Base-by-base conservation (phyloP, 2,329 filamentous ascomycete species). In the Xylariaceae sp. region DNA sequence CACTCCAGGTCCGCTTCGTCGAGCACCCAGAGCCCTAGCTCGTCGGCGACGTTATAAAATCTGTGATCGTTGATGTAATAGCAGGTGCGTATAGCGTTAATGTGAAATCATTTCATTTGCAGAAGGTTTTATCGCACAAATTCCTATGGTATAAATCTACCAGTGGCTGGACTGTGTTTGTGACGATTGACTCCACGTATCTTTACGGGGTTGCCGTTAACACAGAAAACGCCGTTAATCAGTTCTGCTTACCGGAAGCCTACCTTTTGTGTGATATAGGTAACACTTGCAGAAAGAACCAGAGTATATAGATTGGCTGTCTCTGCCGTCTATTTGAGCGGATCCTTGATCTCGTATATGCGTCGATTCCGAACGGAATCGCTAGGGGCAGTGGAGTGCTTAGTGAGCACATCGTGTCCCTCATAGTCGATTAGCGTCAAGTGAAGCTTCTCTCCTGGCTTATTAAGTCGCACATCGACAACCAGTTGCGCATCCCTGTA, bases 151-250 rank as follows among this genome's bases (percentile, higher is more conserved):
- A 83, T 74, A 1, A 77, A 67, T 1, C 79, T 70, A 0, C 80
- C 79, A 5, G 68, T 69, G 35, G 67, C 60, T 0, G 77, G 72
- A 45, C 83, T 75, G 42, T 85, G 79, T 37, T 86, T 80, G 43
- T 85, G 81, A 19, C 80, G 68, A 46, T 85, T 85, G 5, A 78
- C 76, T 2, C 81, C 81, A n/a, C 77, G 72, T 44, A 86, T 65
- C 11, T 80, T 71, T 34, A 85, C 67, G 0, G 75, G 67, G 14
- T 64, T 65, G 2, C 80, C 79, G 36, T 85, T 85, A 40, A 86
- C 72, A 31, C 67, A 67, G 43, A 82, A 67, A 17, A 80, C 61
- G 0, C 77, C 74, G 24, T 77, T 63, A 22, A 73, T 70, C 25
- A 82, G 64, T 43, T 80, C 75, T 0, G 77, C 65, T 6, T 65